A percentile compares a stretch with the other conserved stretches of the same genome.
Conservation (phyloP, 1,284 basidiomycete species). For the Phellopilus nigrolimitatus region DNA sequence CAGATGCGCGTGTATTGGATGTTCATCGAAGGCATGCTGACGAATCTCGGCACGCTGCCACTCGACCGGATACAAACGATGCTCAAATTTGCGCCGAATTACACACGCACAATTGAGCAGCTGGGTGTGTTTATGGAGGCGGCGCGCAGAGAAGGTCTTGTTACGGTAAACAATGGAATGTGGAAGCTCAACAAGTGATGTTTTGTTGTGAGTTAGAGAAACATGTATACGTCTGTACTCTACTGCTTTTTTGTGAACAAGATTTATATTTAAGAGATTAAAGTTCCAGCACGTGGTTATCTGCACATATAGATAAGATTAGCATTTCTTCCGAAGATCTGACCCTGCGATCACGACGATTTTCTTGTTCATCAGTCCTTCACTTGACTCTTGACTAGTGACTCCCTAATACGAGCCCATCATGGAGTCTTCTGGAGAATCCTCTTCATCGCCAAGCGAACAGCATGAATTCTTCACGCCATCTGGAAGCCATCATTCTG, state of each 20-base stretch:
- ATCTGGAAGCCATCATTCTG: background rate
- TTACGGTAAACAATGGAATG: slow-evolving; percentile 64
- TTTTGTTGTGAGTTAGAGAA: background rate
- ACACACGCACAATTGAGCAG: slow-evolving; percentile 74
- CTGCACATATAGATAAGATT: too few species aligned
- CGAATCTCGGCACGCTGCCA: slow-evolving; percentile 69
- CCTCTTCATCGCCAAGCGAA: background rate
- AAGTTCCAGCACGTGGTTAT: too few species aligned
- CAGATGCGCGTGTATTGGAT: slow-evolving; percentile 86
- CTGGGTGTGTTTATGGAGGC: slow-evolving; percentile 74
- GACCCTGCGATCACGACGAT: too few species aligned
- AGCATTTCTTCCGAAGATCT: too few species aligned
- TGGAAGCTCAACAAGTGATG: slow-evolving; percentile 56
- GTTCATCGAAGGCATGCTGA: slow-evolving; percentile 83
- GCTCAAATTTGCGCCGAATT: slow-evolving; percentile 75
- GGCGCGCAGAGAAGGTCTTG: slow-evolving; percentile 68
- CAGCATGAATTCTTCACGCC: background rate
- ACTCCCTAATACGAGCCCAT: too few species aligned
- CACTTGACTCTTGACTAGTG: too few species aligned
- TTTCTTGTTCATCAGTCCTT: too few species aligned
- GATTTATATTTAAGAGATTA: slow-evolving; percentile 1
- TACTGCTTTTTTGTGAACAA: too few species aligned
- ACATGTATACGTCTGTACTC: background rate
- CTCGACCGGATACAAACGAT: slow-evolving; percentile 78
- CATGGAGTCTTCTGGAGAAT: background rate